Evolutionary conservation across 257 asterid species (phyloP).

Genomic region (Leonotis leonurus): DNA sequence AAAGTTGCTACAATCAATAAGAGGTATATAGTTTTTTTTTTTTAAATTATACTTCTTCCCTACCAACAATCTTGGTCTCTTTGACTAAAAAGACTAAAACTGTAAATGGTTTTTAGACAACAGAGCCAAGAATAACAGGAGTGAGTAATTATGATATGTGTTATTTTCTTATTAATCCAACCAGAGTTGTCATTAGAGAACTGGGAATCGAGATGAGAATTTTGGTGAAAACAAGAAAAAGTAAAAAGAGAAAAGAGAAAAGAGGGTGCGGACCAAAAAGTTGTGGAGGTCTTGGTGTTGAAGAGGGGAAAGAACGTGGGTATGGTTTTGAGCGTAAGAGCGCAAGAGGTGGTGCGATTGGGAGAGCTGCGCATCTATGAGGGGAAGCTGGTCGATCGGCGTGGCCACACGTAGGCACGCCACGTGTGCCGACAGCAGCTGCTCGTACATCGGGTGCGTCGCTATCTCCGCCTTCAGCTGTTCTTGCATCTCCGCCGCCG

Average conservation of each 20-base stretch:
- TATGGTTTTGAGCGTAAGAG: slow-evolving; percentile 52
- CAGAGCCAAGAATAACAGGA: no score
- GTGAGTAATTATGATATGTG: no score
- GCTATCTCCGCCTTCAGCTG: slow-evolving; percentile 85
- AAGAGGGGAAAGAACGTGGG: slow-evolving; percentile 43
- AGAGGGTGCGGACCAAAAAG: slow-evolving; percentile 65
- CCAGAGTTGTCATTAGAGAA: no score
- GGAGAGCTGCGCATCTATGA: slow-evolving; percentile 79
- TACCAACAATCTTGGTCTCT: no score
- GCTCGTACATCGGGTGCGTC: slow-evolving; percentile 75
- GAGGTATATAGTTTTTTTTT: no score
- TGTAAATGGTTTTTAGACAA: no score
- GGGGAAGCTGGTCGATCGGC: slow-evolving; percentile 85
- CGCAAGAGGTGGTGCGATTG: slow-evolving; percentile 65
- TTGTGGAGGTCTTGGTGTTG: slow-evolving; percentile 80
- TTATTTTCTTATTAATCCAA: no score
- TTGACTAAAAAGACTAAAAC: no score
- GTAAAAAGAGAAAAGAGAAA: neutral
- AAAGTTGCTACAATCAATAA: no score
- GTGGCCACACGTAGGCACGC: slow-evolving; percentile 98
- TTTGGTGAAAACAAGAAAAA: neutral
- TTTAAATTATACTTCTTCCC: no score
- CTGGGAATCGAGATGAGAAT: no score
- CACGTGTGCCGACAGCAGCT: slow-evolving; percentile 85
- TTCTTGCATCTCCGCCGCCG: slow-evolving; percentile 26